phyloP scores from a whole-genome alignment of 2,329 filamentous ascomycete species.

The Torrubiellomyces zombiae region DNA sequence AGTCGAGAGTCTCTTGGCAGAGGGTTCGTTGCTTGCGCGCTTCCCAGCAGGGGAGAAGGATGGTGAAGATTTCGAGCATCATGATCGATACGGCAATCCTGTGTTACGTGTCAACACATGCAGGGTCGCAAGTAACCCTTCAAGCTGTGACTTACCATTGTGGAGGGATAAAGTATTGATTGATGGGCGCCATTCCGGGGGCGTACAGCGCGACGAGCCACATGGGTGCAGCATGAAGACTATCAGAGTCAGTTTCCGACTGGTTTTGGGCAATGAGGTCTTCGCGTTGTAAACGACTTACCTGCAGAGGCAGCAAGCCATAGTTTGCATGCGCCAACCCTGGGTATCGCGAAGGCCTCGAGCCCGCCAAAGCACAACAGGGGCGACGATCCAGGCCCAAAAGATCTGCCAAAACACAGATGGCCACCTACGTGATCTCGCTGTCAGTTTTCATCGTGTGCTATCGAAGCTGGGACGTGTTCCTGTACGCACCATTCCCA shows the following conservation, averaged over 20 bases:
- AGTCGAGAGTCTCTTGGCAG: constrained; percentile 29
- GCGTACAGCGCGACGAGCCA: constrained; percentile 45
- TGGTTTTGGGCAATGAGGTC: neutral
- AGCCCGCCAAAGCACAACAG: constrained; percentile 43
- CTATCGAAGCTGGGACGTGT: constrained; percentile 4
- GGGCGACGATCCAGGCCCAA: constrained; percentile 46
- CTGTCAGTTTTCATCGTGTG: neutral
- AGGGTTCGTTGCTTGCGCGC: constrained; percentile 28
- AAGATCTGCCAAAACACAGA: constrained; percentile 47
- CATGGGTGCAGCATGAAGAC: constrained; percentile 47
- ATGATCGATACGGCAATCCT: constrained; percentile 44
- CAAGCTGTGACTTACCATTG: constrained; percentile 36
- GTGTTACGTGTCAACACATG: constrained; percentile 1
- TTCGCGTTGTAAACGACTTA: constrained; percentile 10
- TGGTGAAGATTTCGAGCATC: constrained; percentile 44
- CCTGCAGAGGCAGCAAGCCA: constrained; percentile 30
- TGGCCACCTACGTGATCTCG: constrained; percentile 30
- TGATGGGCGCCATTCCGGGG: constrained; percentile 32
- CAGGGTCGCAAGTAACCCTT: constrained; percentile 1
- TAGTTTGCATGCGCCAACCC: constrained; percentile 49
- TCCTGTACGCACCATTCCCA: constrained; percentile 66
- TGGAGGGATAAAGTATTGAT: constrained; percentile 39
- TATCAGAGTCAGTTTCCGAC: constrained; percentile 9
- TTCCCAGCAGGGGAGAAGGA: constrained; percentile 47
- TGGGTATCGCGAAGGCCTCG: constrained; percentile 46